Evolutionary conservation across 306 rosid species (phyloP).

Genomic region (Lithocarpus polystachyus): DNA sequence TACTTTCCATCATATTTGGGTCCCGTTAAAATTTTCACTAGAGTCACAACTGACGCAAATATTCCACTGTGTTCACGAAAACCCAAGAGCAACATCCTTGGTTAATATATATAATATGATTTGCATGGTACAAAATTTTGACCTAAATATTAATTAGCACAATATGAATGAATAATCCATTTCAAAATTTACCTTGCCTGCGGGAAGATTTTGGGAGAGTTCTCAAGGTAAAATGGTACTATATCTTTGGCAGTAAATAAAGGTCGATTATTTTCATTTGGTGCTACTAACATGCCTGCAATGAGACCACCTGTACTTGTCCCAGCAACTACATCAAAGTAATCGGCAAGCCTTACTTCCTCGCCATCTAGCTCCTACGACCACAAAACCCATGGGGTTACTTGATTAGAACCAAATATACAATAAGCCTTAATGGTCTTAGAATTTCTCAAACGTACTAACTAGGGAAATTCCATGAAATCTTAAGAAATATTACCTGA

Average conservation of each 20-base stretch:
- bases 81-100: not conserved
- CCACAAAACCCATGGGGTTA: not conserved
- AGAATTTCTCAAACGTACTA: not conserved
- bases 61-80: conserved; percentile 21
- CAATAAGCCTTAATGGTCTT: not conserved
- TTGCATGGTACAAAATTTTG: not conserved
- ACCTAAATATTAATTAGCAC: not conserved
- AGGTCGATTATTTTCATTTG: conserved; percentile 20
- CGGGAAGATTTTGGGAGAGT: conserved; percentile 31
- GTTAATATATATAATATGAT: not conserved
- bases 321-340: conserved; percentile 32
- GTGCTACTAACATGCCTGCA: conserved; percentile 30
- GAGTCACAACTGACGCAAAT: conserved; percentile 4
- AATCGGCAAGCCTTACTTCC: conserved; percentile 27
- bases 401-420: not conserved
- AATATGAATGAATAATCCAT: not conserved
- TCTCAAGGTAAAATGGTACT: conserved; percentile 25
- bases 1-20: conserved; percentile 33
- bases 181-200: conserved; percentile 11
- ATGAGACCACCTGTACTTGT: conserved; percentile 36
- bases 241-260: conserved; percentile 27
- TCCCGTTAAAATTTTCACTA: conserved; percentile 18
- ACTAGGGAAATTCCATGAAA: not conserved
- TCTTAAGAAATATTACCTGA: not conserved
- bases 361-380: conserved; percentile 26